Conservation (phyloP, 1,139 yeast species). For the Lodderomyces theae region DNA sequence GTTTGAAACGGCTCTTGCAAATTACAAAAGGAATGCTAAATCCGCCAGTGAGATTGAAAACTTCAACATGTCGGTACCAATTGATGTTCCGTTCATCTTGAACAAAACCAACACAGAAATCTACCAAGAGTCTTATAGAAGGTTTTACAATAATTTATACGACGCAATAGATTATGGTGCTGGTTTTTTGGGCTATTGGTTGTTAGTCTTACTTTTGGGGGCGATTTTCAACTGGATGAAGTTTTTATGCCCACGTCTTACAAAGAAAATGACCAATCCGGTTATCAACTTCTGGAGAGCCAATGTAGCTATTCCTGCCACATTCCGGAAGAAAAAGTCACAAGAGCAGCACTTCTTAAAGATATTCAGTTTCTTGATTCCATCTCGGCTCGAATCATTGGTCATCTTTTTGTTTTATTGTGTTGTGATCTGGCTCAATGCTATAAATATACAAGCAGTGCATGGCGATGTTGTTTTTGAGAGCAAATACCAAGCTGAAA, state of each 20-base stretch:
- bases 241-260: conserved; percentile 25
- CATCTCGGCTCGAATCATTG: conserved; percentile 26
- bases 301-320: conserved; percentile 32
- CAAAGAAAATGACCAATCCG: conserved; percentile 23
- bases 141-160: conserved; percentile 34
- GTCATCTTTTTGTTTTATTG: conserved; percentile 37
- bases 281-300: conserved; percentile 26
- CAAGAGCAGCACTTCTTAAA: conserved; percentile 20
- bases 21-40: conserved; percentile 10
- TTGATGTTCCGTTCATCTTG: conserved; percentile 24
- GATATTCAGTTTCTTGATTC: conserved; percentile 25
- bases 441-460: conserved; percentile 20
- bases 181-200: conserved; percentile 51
- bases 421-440: conserved; percentile 39
- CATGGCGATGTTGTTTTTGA: conserved; percentile 25
- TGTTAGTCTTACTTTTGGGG: conserved; percentile 38
- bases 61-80: conserved; percentile 17
- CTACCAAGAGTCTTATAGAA: conserved; percentile 22
- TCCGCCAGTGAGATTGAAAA: conserved; percentile 19
- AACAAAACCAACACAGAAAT: conserved; percentile 14
- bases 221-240: conserved; percentile 42
- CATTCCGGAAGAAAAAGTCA: conserved; percentile 22
- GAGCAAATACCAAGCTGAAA: conserved; percentile 18
- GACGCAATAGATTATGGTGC: conserved; percentile 47
- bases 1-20: conserved; percentile 5